Conservation (phyloP, 202 grass and related monocot genomes). For the Carex arenaria region DNA sequence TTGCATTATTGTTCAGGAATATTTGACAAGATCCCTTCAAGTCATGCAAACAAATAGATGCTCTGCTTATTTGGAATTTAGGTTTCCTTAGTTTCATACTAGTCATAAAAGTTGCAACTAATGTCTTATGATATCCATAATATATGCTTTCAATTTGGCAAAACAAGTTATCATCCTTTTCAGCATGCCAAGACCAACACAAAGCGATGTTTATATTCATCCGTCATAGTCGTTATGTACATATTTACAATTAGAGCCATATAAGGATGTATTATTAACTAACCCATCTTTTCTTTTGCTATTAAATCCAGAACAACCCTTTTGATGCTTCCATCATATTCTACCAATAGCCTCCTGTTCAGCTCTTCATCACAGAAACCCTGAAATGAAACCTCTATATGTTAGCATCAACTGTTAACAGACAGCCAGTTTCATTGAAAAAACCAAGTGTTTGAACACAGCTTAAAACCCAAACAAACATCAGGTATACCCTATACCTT, state of each 20-base stretch:
- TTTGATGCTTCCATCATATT: conserved; percentile 84
- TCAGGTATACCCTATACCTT: background rate
- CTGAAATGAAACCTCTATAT: conserved; percentile 26
- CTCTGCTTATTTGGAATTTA: background rate
- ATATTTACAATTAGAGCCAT: conserved; percentile 5
- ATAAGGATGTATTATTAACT: conserved; percentile 33
- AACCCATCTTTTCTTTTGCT: conserved; percentile 57
- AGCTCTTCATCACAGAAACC: conserved; percentile 57
- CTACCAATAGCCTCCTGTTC: conserved; percentile 63
- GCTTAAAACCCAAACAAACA: background rate
- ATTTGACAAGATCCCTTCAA: background rate
- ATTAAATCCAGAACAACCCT: conserved; percentile 68
- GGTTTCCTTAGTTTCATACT: background rate
- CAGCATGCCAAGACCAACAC: background rate
- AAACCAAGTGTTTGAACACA: background rate
- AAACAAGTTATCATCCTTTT: background rate
- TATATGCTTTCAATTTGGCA: background rate
- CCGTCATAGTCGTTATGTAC: background rate
- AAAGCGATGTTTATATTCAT: background rate
- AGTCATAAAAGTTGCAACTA: background rate
- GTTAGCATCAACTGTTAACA: background rate
- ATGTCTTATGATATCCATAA: background rate
- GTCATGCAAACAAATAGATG: conserved; percentile 4
- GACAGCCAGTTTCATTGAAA: background rate
- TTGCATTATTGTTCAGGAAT: background rate